These are phyloP conservation scores for Ogataea dorogensis DNA, from an alignment of 805 yeast genomes.

Conservation along the genomic window DNA sequence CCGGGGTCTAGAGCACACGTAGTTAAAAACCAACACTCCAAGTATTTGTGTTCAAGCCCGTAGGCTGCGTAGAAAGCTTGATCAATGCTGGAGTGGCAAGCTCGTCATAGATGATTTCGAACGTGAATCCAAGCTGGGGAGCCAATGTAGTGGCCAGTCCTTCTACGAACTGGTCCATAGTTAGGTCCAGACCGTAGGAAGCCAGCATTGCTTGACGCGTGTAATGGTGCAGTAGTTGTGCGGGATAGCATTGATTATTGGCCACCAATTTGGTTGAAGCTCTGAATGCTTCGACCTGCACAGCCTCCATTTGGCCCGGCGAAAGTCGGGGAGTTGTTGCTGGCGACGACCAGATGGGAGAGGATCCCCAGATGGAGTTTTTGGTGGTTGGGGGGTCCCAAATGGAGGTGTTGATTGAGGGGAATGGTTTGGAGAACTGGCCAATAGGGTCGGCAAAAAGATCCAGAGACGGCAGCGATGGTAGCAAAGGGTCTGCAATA, in stretches of 20 bases:
- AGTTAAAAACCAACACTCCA: constrained; percentile 9
- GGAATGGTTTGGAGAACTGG: constrained; percentile 7
- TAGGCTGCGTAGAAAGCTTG: constrained; percentile 26
- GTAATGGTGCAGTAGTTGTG: constrained; percentile 27
- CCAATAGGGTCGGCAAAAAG: constrained; percentile 10
- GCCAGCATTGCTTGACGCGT: constrained; percentile 39
- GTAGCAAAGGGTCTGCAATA: constrained; percentile 4
- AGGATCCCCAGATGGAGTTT: constrained; percentile 26
- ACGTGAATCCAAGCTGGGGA: constrained; percentile 32
- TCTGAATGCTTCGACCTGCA: constrained; percentile 42
- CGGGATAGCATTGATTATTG: constrained; percentile 24
- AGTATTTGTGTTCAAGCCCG: constrained; percentile 6
- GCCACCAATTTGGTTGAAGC: constrained; percentile 39
- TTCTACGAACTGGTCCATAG: constrained; percentile 32
- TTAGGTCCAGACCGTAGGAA: constrained; percentile 32
- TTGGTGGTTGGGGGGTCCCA: constrained; percentile 10
- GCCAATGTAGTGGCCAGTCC: constrained; percentile 35
- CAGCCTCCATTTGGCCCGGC: constrained; percentile 31
- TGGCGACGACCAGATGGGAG: constrained; percentile 19
- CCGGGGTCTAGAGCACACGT: neutral
- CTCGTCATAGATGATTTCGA: constrained; percentile 46
- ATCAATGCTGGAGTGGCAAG: constrained; percentile 44
- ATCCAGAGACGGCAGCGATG: constrained; percentile 16
- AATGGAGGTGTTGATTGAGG: constrained; percentile 15
- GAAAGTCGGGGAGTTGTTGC: constrained; percentile 9